Conservation (phyloP, 2,329 filamentous ascomycete species). For the Fusarium algeriense region DNA sequence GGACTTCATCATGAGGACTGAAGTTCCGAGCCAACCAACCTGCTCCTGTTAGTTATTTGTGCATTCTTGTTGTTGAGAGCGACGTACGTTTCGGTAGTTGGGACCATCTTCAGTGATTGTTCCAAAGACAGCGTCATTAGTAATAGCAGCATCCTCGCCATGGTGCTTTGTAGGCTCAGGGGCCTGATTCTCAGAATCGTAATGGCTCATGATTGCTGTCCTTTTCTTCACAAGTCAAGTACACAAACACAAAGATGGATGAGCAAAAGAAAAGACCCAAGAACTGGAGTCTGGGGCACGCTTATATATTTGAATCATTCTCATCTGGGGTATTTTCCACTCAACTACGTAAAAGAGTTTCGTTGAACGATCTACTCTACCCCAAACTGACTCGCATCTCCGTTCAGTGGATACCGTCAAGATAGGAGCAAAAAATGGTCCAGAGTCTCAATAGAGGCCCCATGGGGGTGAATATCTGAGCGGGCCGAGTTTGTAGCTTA, state of each 20-base stretch:
- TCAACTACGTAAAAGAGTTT: constrained; percentile 32
- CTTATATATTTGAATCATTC: constrained; percentile 21
- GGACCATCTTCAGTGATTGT: constrained; percentile 48
- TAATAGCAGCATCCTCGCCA: constrained; percentile 7
- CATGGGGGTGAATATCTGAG: constrained; percentile 12
- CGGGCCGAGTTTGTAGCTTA: constrained; percentile 34
- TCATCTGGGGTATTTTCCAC: constrained; percentile 29
- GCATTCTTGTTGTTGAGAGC: not conserved
- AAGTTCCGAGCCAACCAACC: constrained; percentile 60
- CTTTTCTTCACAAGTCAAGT: not conserved
- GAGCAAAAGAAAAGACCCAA: not conserved
- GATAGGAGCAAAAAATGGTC: constrained; percentile 7
- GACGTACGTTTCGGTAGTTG: constrained; percentile 50
- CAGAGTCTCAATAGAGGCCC: constrained; percentile 6
- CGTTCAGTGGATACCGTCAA: constrained; percentile 26
- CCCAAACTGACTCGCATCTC: constrained; percentile 39
- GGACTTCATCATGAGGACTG: constrained; percentile 62
- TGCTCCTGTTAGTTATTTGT: constrained; percentile 37
- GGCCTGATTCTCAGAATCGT: constrained; percentile 34
- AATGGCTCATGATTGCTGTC: constrained; percentile 24
- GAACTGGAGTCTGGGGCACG: constrained; percentile 11
- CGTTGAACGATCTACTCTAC: constrained; percentile 28
- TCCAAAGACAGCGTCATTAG: constrained; percentile 50
- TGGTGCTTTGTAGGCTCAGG: constrained; percentile 20
- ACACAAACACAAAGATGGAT: not conserved